A percentile compares a stretch with the other conserved stretches of the same genome.
phyloP scores from a whole-genome alignment of 441 rosid species.

The Melastoma candidum region DNA sequence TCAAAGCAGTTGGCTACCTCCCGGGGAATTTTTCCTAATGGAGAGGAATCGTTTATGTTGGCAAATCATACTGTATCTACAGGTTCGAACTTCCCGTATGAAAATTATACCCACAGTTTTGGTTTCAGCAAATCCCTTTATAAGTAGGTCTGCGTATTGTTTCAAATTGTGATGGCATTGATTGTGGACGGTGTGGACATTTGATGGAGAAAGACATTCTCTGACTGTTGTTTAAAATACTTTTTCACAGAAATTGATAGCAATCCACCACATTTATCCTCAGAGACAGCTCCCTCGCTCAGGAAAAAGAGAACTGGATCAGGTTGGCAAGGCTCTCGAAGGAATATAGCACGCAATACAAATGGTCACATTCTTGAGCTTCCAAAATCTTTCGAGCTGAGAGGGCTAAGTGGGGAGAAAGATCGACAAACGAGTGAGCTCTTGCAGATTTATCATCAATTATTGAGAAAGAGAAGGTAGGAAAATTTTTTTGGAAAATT shows the following conservation, averaged over 20 bases:
- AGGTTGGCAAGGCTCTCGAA: conserved; percentile 25
- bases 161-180: too few relatives aligned
- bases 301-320: conserved; percentile 23
- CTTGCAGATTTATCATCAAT: conserved; percentile 37
- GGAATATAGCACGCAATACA: conserved; percentile 25
- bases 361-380: conserved; percentile 24
- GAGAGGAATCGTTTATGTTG: conserved; percentile 26
- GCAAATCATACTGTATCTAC: conserved; percentile 27
- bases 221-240: conserved; percentile 4
- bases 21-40: conserved; percentile 24
- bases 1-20: conserved; percentile 26
- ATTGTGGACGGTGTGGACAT: too few relatives aligned
- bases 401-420: conserved; percentile 23
- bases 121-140: too few relatives aligned
- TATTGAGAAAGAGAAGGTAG: conserved; percentile 72
- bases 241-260: conserved; percentile 32
- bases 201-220: neutral
- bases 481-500: conserved; percentile 4
- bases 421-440: conserved; percentile 28
- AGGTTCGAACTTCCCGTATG: neutral
- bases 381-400: conserved; percentile 24
- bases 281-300: conserved; percentile 25
- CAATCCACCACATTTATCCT: conserved; percentile 20
- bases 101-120: too few relatives aligned
- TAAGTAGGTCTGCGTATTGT: too few relatives aligned